These are phyloP conservation scores for Pestalotiopsis sp. DNA, from an alignment of 2,329 filamentous ascomycete genomes.

Conservation along the genomic window DNA sequence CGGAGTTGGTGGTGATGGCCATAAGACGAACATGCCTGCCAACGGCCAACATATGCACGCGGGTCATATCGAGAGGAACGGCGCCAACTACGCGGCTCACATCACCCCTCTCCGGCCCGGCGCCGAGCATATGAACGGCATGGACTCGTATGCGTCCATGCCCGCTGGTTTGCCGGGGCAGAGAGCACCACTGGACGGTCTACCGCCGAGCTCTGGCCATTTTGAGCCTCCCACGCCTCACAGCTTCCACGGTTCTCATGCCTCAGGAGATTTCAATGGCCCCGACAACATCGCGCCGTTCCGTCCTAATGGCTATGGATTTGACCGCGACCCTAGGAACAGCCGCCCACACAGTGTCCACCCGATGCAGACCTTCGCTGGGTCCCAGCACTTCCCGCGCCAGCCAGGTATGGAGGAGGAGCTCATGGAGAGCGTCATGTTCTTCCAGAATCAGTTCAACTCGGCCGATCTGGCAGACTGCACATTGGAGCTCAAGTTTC, in stretches of 20 bases:
- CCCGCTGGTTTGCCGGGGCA: conserved; percentile 21
- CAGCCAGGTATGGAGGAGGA: conserved; percentile 24
- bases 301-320: conserved; percentile 35
- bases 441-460: conserved; percentile 38
- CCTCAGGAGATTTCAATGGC: conserved; percentile 47
- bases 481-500: conserved; percentile 38
- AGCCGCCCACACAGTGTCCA: conserved; percentile 18
- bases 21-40: not conserved
- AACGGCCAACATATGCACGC: conserved; percentile 24
- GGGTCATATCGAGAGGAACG: conserved; percentile 26
- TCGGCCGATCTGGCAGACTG: conserved; percentile 42
- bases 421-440: conserved; percentile 27
- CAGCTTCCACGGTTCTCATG: conserved; percentile 63
- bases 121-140: conserved; percentile 22
- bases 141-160: conserved; percentile 25
- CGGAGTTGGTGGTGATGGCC: conserved; percentile 25
- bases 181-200: conserved; percentile 32
- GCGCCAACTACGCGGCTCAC: conserved; percentile 23
- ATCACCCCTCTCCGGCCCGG: conserved; percentile 27
- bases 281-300: conserved; percentile 39
- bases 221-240: conserved; percentile 59
- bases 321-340: conserved; percentile 5
- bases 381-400: conserved; percentile 19
- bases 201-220: conserved; percentile 31
- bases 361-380: conserved; percentile 28